phyloP scores from a whole-genome alignment of 202 grass and related monocot species.

The Panicum hallii region DNA sequence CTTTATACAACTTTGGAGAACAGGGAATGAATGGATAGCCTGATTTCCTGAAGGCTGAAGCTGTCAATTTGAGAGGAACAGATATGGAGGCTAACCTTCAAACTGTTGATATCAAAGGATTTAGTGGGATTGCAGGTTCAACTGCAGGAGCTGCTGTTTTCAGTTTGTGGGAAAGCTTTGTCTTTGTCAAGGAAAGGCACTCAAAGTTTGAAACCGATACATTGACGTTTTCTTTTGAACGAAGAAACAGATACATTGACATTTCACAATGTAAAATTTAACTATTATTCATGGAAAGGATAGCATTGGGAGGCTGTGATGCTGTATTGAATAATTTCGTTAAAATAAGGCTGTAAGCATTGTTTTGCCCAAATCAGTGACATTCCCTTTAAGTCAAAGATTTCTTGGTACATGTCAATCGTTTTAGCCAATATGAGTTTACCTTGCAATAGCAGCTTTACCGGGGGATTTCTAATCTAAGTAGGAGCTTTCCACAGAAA shows the following conservation, averaged over 20 bases:
- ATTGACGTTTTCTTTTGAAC: too few relatives aligned
- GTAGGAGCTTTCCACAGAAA: too few relatives aligned
- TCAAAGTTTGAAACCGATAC: constrained; percentile 6
- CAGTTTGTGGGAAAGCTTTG: background rate
- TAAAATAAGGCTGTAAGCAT: background rate
- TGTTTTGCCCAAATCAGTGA: background rate
- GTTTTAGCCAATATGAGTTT: background rate
- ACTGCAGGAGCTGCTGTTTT: constrained; percentile 2
- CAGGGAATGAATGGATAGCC: background rate
- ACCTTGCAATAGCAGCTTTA: too few relatives aligned
- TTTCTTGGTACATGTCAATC: constrained; percentile 33
- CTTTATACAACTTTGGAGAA: background rate
- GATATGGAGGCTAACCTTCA: background rate
- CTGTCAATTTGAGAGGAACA: constrained; percentile 23
- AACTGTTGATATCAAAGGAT: background rate
- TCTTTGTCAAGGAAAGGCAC: background rate
- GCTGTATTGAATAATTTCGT: background rate
- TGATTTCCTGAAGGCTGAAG: background rate
- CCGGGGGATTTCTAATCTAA: too few relatives aligned
- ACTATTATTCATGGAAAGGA: background rate
- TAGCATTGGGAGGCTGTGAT: background rate
- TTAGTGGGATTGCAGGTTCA: background rate
- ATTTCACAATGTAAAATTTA: background rate
- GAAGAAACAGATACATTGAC: too few relatives aligned
- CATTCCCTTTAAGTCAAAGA: background rate